Evolutionary conservation across 306 rosid genomes (phyloP).

Genomic region (Citrullus colocynthis): DNA sequence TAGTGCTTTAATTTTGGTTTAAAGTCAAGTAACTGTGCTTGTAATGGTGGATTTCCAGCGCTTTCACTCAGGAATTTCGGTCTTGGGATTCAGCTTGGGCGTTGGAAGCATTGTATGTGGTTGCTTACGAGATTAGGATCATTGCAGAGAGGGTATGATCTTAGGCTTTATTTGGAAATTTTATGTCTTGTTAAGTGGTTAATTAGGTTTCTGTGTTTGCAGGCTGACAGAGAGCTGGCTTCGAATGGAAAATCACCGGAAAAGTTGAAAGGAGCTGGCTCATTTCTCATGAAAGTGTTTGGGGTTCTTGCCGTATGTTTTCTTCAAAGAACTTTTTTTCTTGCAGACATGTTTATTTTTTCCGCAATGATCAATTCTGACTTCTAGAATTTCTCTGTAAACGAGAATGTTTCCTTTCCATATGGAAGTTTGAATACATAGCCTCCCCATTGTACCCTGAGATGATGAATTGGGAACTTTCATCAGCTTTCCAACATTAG

Average conservation of each 20-base stretch:
- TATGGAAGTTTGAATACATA: not conserved
- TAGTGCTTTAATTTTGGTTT: not conserved
- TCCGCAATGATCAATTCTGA: not conserved
- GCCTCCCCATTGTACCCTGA: not conserved
- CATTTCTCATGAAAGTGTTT: slow-evolving; percentile 92
- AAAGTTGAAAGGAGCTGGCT: slow-evolving; percentile 93
- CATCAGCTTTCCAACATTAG: not conserved
- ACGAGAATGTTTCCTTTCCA: not conserved
- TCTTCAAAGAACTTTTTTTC: not conserved
- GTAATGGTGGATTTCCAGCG: slow-evolving; percentile 40
- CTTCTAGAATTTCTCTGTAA: not conserved
- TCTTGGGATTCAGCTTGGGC: slow-evolving; percentile 99
- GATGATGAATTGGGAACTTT: not conserved
- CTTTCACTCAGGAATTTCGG: slow-evolving; percentile 87
- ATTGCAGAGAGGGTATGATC: slow-evolving; percentile 73
- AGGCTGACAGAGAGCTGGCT: slow-evolving; percentile 80
- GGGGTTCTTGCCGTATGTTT: slow-evolving; percentile 85
- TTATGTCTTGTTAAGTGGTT: not conserved
- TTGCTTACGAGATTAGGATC: slow-evolving; percentile 82
- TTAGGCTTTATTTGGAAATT: not conserved
- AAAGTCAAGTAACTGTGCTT: not conserved
- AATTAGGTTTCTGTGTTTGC: not conserved
- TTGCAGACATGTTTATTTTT: not conserved
- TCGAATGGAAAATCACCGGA: slow-evolving; percentile 74
- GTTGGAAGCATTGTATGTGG: slow-evolving; percentile 56